A percentile compares a stretch with the other conserved stretches of the same genome.
Conservation (phyloP, 805 yeast species). For the Blastobotrys attinorum region DNA sequence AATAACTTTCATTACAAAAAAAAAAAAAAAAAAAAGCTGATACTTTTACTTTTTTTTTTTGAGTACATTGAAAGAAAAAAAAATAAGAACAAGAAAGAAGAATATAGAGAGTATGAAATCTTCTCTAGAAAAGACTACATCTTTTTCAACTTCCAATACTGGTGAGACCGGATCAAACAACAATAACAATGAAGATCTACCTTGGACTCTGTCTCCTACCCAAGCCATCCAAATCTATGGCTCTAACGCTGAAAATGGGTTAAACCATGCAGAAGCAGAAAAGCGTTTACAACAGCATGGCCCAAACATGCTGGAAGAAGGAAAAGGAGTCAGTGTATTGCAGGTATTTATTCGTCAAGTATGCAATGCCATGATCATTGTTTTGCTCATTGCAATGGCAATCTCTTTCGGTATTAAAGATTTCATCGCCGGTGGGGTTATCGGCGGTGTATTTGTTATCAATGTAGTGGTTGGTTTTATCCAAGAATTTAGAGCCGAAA, state of each 20-base stretch:
- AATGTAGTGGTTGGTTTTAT: constrained; percentile 60
- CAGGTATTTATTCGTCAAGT: constrained; percentile 57
- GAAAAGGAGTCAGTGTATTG: constrained; percentile 43
- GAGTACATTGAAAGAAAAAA: no score
- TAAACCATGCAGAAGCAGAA: constrained; percentile 31
- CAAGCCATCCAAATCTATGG: constrained; percentile 33
- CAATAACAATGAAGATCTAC: constrained; percentile 2
- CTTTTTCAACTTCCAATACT: background rate
- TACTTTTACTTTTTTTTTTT: no score
- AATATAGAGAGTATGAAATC: background rate
- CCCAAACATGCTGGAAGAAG: constrained; percentile 54
- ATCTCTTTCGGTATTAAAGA: constrained; percentile 67
- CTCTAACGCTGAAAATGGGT: constrained; percentile 44
- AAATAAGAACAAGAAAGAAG: background rate
- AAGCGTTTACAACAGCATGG: constrained; percentile 37
- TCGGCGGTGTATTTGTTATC: constrained; percentile 55
- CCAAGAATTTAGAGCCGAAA: constrained; percentile 69
- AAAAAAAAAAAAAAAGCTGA: background rate
- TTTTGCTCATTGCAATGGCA: constrained; percentile 57
- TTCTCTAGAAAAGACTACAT: background rate
- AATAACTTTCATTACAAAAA: no score
- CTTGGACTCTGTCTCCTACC: constrained; percentile 27
- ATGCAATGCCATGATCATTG: constrained; percentile 73
- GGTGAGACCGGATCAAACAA: background rate
- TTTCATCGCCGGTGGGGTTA: constrained; percentile 80